Evolutionary conservation across 345 rosid genomes (phyloP), one percentile per base, ranked within the genome.

Genomic region (Alliaria petiolata): DNA sequence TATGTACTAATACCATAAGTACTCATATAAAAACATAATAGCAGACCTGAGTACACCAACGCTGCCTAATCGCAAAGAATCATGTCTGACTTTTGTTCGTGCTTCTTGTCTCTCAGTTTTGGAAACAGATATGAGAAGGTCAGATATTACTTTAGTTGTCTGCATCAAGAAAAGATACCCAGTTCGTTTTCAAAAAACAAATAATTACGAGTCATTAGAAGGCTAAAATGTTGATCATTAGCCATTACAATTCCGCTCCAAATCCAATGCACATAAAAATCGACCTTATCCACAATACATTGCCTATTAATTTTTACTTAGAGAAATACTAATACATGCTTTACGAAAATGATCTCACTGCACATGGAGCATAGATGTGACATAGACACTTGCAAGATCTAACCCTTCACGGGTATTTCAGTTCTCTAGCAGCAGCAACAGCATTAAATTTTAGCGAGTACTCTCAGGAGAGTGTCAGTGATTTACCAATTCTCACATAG

Each of bases 61-160:
- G 80, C 84, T 95, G 77, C 99, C 99, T 49, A 95, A 88, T 74
- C 99, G 89, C 80, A 95, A 70, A 45, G 99, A 95, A 77, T 92
- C 98, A 73, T 95, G 97, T 63, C 92, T 90, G 58, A 95, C 91
- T 86, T 92, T 95, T 81, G 89, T 74, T 80, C 99, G 84, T 70
- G 99, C 97, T 87, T 92, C 99, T 69, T 88, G 96, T 79, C 99
- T 84, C 87, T 95, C 95, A 50, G 96, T 87, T 81, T 92, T 95
- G 54, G 99, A 95, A 71, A 92, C 92, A 20, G 99, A 86, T 83
- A 92, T 90, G 79, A 95, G 85, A 62, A 95, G 83, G 81, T 95
- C 99, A 40, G 96, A 92, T 77, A 95, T 85, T 59, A 88, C 82
- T 81, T 90, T 95, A 68, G 84, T 82, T 81, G 93, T 88, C 99